Evolutionary conservation across 371 early-diverging fungal genomes (phyloP), one percentile per base, ranked within the genome.

Genomic region (Apophysomyces elegans): DNA sequence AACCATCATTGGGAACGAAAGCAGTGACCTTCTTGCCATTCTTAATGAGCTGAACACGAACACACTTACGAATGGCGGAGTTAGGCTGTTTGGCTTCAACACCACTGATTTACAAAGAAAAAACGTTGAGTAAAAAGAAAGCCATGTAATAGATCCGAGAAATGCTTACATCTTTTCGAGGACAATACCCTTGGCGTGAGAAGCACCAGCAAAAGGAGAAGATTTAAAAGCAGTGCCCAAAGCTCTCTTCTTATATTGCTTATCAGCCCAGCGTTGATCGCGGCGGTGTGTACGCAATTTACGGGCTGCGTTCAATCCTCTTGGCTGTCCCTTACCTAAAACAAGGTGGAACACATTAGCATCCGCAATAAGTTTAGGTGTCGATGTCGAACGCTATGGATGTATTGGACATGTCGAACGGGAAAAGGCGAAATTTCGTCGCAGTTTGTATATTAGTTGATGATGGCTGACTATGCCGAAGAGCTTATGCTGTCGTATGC

Each of bases 71-170:
- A 89, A 99, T 98, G 77, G 99, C 99, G 86, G 99, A 99, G 96
- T 99, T 99, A 76, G 99, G 99, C 90, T 99, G 99, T 88, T 99
- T 99, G 75, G 99, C 99, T 90, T 99, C 99, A 74, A 99, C 97
- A 93, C 99, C 99, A 86, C 94, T 95, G 65, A 45, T 13, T 71
- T 65, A 37, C 35, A 54, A 16, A 50, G 12, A 5, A 64, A 26
- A 44, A 26, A 21, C 47, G 36, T 62, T 13, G 16, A 13, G 13
- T 6, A 5, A 45, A 13, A 26, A 26, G 32, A 26, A 26, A 2
- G 32, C 2, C 32, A 26, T 2, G 32, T 2, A 3, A 26, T 26
- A 26, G 32, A 26, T 26, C 16, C n/a, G 5, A 79, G 32, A 26
- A 26, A 26, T 26, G 32, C 90, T 68, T 86, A 95, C 95, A 99